Conservation (phyloP, 2,329 filamentous ascomycete species). For the Chaetothyriales sp. region DNA sequence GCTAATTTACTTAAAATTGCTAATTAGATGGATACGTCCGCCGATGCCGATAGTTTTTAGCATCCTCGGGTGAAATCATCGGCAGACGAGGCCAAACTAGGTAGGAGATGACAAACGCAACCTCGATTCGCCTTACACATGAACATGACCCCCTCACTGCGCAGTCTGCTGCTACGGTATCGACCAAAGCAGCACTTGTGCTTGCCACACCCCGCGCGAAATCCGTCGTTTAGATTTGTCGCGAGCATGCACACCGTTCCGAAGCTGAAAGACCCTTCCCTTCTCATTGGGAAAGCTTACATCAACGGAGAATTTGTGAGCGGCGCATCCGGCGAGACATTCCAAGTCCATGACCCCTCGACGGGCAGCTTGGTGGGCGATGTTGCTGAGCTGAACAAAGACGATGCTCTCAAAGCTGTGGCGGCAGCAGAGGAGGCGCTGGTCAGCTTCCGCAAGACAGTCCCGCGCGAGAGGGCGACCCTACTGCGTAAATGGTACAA, state of each 20-base stretch:
- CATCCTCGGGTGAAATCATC: too few species aligned
- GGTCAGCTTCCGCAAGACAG: constrained; percentile 46
- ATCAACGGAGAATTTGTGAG: constrained; percentile 88
- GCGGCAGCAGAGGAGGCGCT: constrained; percentile 64
- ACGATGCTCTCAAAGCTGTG: constrained; percentile 72
- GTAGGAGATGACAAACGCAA: neutral
- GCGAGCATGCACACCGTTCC: constrained; percentile 17
- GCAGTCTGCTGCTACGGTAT: neutral
- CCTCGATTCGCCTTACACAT: neutral
- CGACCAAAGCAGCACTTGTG: neutral
- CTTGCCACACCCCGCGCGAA: neutral
- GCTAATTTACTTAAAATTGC: too few species aligned
- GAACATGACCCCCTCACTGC: neutral
- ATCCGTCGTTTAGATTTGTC: constrained; percentile 8
- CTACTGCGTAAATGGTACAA: constrained; percentile 56
- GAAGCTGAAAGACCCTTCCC: constrained; percentile 58
- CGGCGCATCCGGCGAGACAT: constrained; percentile 78
- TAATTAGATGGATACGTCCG: too few species aligned
- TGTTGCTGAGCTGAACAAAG: constrained; percentile 63
- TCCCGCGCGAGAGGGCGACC: constrained; percentile 45
- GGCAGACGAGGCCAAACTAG: neutral
- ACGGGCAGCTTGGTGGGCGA: constrained; percentile 69
- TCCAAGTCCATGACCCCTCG: constrained; percentile 76
- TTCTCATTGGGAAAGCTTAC: constrained; percentile 74
- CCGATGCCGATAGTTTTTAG: too few species aligned